These are phyloP conservation scores for Penicillium concentricum DNA, from an alignment of 2,329 filamentous ascomycete genomes.

Conservation along the genomic window DNA sequence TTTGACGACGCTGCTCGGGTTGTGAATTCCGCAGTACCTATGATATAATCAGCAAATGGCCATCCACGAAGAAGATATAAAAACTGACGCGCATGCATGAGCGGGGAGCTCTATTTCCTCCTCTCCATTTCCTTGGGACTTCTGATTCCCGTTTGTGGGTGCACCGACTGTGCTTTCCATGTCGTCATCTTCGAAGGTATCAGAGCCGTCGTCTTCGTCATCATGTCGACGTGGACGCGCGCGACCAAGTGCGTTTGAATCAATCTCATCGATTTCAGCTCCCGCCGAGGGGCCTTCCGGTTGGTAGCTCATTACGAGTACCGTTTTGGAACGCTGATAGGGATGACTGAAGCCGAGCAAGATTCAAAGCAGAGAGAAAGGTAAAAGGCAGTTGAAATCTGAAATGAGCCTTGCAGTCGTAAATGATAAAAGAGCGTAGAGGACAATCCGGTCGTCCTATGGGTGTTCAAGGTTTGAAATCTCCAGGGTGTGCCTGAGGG, in stretches of 20 bases:
- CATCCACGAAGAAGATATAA: constrained; percentile 13
- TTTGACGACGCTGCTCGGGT: constrained; percentile 91
- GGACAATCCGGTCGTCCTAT: constrained; percentile 26
- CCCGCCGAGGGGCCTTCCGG: constrained; percentile 18
- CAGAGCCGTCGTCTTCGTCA: constrained; percentile 86
- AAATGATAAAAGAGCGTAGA: constrained; percentile 28
- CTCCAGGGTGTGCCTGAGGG: constrained; percentile 32
- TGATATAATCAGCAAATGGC: constrained; percentile 10
- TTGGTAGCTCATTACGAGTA: constrained; percentile 70
- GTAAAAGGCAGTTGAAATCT: constrained; percentile 1
- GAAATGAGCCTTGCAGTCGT: constrained; percentile 8
- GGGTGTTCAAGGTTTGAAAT: constrained; percentile 10
- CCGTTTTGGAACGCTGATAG: constrained; percentile 67
- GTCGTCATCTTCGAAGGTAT: constrained; percentile 80
- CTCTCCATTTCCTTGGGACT: constrained; percentile 57
- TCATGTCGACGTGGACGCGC: constrained; percentile 69
- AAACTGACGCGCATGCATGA: constrained; percentile 89
- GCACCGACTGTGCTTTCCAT: constrained; percentile 74
- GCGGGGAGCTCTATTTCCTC: constrained; percentile 88
- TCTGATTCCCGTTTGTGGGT: constrained; percentile 72
- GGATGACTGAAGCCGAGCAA: constrained; percentile 4
- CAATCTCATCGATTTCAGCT: constrained; percentile 68
- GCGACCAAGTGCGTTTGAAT: constrained; percentile 56
- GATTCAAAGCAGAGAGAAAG: constrained; percentile 4
- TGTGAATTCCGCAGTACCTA: constrained; percentile 96